A percentile compares a stretch with the other conserved stretches of the same genome.
Conservation (phyloP, 495 filamentous ascomycete genomes). For the Chaetomium tenue region DNA sequence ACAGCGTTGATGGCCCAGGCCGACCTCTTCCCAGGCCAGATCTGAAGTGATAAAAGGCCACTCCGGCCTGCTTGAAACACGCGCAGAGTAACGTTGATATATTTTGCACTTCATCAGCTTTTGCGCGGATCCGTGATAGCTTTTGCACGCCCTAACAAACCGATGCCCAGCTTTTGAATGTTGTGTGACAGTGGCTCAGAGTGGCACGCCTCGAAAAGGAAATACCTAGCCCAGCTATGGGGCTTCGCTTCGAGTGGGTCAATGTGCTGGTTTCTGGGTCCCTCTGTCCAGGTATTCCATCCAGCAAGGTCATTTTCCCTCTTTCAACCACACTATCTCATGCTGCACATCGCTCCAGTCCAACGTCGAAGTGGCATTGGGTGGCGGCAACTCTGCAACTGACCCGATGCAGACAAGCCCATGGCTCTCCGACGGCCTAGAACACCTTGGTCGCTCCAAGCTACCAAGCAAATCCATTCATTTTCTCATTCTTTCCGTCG, state of each 20-base stretch:
- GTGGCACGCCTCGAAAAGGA: neutral
- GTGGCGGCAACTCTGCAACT: neutral
- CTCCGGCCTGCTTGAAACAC: neutral
- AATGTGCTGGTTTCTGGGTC: too few species aligned
- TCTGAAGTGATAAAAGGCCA: neutral
- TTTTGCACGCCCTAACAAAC: neutral
- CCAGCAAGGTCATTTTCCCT: neutral
- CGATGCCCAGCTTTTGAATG: neutral
- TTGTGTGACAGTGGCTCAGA: neutral
- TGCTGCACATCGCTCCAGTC: too few species aligned
- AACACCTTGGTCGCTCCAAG: neutral
- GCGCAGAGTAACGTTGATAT: neutral
- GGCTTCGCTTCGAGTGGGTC: neutral
- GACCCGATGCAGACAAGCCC: too few species aligned
- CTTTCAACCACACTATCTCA: neutral
- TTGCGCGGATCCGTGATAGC: neutral
- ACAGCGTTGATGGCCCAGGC: neutral
- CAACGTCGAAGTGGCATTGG: neutral
- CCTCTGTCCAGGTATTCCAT: too few species aligned
- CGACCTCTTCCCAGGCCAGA: neutral
- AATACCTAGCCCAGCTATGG: neutral
- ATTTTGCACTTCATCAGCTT: neutral
- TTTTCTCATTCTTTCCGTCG: too few species aligned
- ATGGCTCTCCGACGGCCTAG: neutral
- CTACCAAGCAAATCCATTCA: neutral